These are phyloP conservation scores for Colletotrichum eremochloae DNA, from an alignment of 2,329 filamentous ascomycete genomes.

Conservation along the genomic window DNA sequence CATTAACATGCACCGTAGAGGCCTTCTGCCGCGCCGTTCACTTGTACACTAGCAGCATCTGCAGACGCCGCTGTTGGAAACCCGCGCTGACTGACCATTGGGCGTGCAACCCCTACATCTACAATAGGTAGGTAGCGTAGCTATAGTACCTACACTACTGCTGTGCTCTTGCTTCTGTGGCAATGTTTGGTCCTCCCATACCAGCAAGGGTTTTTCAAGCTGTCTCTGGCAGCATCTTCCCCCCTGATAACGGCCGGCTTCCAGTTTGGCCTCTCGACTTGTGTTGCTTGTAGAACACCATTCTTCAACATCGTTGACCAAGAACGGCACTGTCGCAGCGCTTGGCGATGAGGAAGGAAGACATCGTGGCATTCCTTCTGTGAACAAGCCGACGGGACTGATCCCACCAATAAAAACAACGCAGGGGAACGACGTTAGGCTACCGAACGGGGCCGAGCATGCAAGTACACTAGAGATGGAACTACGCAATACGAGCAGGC, in stretches of 20 bases:
- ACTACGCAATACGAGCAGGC: slow-evolving; percentile 6
- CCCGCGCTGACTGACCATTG: not conserved
- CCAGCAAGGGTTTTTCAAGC: slow-evolving; percentile 15
- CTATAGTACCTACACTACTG: not conserved
- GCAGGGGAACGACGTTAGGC: slow-evolving; percentile 7
- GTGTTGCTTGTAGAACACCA: not conserved
- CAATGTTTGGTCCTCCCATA: slow-evolving; percentile 1
- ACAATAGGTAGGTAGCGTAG: not conserved
- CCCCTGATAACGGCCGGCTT: not conserved
- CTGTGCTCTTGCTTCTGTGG: not conserved
- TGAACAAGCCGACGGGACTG: not conserved
- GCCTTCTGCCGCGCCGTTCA: slow-evolving; percentile 1
- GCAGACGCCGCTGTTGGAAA: not conserved
- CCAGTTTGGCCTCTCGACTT: not conserved
- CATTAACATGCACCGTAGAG: not conserved
- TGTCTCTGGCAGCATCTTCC: slow-evolving; percentile 16
- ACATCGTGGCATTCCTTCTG: not conserved
- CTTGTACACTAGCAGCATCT: not conserved
- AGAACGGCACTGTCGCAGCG: not conserved
- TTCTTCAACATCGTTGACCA: not conserved
- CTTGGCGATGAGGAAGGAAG: not conserved
- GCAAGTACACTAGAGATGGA: slow-evolving; percentile 2
- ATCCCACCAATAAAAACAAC: not conserved
- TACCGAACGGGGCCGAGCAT: slow-evolving; percentile 14
- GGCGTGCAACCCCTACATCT: not conserved